Base-by-base conservation (phyloP, 1,284 basidiomycete species). In the Exsudoporus floridanus region DNA sequence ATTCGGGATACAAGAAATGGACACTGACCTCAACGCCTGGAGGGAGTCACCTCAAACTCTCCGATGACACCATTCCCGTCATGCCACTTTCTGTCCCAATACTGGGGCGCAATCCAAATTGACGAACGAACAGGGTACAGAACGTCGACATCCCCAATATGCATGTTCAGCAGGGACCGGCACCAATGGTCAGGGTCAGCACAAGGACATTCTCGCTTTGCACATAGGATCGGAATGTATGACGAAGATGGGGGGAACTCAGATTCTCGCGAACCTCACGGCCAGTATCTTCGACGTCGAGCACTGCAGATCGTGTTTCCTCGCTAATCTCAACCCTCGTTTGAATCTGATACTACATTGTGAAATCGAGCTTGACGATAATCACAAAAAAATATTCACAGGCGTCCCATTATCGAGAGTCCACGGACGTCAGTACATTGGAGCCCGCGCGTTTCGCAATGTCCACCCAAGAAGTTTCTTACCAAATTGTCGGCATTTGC, bases 271-370 rank as follows among this genome's bases (percentile, higher is more conserved):
- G 80, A 46, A 95, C 84, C 76, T 96, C 92, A 53, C 84, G 88
- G 0, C 92, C 92, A 3, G 94, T 96, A 4, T 93, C 94, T 57
- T 81, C 77, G 65, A 98, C 98, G 70, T 98, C 94, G 55, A 98
- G 84, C 6, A 90, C 75, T 0, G 96, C 96, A 13, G 85, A 88
- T 1, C 96, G 94, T 1, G 79, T 75, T 14, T 80, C 65, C 51
- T 84, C 78, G 69, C 98, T 76, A 55, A 98, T 98, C 39, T 86
- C 84, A 21, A 98, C 87, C 19, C 73, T 79, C 23, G 98, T 80
- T 50, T 81, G 77, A 52, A 98, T 96, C 81, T 92, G 63, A 27
- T 30, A 56, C 50, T 25, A 57, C 14, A 38, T 49, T 19, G 34
- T 49, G 30, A 65, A 50, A 34, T 45, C n/a, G 7, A 0, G 27